Evolutionary conservation across 441 rosid species (phyloP).

Genomic region (Mallotus japonicus): DNA sequence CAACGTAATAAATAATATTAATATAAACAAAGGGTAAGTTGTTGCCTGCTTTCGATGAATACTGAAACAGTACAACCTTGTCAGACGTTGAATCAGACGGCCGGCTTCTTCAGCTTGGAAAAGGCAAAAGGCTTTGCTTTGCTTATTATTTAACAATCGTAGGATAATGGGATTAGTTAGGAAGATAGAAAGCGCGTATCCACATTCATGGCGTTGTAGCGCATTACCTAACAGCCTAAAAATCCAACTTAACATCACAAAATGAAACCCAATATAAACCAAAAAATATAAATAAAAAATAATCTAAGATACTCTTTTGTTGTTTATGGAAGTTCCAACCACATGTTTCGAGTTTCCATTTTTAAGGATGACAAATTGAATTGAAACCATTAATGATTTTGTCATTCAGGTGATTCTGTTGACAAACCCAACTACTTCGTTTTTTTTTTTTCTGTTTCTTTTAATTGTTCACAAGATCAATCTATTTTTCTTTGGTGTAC

Average conservation of each 20-base stretch:
- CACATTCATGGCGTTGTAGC: background rate
- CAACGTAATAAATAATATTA: background rate
- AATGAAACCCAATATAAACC: slow-evolving; percentile 17
- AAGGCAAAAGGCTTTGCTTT: no score
- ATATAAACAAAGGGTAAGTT: background rate
- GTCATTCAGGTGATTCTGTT: slow-evolving; percentile 20
- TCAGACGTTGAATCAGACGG: background rate
- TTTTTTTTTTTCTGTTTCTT: background rate
- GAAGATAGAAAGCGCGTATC: background rate
- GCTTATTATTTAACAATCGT: background rate
- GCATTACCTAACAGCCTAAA: slow-evolving; percentile 11
- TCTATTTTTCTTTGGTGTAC: no score
- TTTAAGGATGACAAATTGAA: slow-evolving; percentile 10
- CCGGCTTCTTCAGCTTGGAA: no score
- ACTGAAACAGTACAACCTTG: background rate
- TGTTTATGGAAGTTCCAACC: background rate
- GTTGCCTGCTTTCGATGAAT: background rate
- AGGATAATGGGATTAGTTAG: slow-evolving; percentile 11
- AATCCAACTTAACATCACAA: background rate
- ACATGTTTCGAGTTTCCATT: slow-evolving; percentile 14
- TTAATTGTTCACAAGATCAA: background rate
- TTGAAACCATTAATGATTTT: background rate
- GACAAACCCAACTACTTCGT: slow-evolving; percentile 6
- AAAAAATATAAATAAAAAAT: background rate
- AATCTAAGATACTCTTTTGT: background rate